Base-by-base conservation (phyloP, 768 basidiomycete genomes). In the Naematelia aurantialba region DNA sequence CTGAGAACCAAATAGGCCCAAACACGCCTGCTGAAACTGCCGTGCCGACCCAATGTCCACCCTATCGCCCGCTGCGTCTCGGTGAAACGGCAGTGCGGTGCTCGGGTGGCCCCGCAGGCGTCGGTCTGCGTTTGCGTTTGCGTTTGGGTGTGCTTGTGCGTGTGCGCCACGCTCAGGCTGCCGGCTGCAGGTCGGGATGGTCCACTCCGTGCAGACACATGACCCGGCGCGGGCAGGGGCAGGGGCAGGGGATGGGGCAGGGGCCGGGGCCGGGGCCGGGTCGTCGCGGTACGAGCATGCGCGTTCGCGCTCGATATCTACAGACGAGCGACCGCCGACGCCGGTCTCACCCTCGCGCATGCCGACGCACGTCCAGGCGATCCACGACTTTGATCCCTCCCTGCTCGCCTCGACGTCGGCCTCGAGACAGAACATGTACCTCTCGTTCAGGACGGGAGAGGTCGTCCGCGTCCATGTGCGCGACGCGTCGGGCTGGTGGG, bases 401-500 rank as follows among this genome's bases (percentile, higher is more conserved):
- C 58, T 63, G 5, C 46, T 72, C 5, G 56, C 71, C 2, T 69
- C 71, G 1, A 65, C 68, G 5, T 59, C 64, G 22, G 39, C 60
- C 1, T 82, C 87, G 27, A 81, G 83, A 68, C 83, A 85, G 8
- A 63, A 70, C 56, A 89, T 88, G 8, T 94, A 91, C 76, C 83
- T 99, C 39, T 82, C 86, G 21, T 98, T 99, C 80, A 83, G 84
- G 45, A 87, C 89, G 0, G 93, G 94, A 2, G 89, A 97, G 72
- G 83, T 93, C 55, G 91, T 98, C 56, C 87, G 87, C 60, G 91
- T 97, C n/a, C 80, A 88, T 49, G 91, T 90, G 69, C 83, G 86
- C 63, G 91, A 97, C 78, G 61, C 81, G 2, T 89, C 87, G 67
- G 96, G 96, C 0, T 98, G 96, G 96, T 98, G 94, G 94, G 93